Evolutionary conservation across 768 basidiomycete species (phyloP).

Genomic region (Termitomyces heimii): DNA sequence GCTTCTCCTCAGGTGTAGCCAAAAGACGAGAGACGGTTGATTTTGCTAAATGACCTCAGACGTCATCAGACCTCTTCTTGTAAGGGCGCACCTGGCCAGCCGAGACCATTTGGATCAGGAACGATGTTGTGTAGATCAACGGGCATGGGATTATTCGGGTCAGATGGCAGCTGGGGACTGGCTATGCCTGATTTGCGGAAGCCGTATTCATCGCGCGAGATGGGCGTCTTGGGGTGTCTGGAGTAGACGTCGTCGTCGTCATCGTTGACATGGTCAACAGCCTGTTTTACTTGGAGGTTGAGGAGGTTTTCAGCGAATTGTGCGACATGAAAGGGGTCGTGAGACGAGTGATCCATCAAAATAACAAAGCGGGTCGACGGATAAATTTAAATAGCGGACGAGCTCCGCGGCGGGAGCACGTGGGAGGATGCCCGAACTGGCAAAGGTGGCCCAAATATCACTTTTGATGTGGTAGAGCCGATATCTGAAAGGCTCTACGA

Average conservation of each 20-base stretch:
- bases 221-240: constrained; percentile 20
- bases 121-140: constrained; percentile 31
- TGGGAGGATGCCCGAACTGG: constrained; percentile 9
- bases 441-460: constrained; percentile 11
- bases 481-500: constrained; percentile 30
- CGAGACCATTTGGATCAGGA: constrained; percentile 70
- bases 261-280: constrained; percentile 1
- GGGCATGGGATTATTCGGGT: constrained; percentile 27
- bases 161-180: constrained; percentile 44
- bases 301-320: constrained; percentile 41
- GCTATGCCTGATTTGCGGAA: constrained; percentile 69
- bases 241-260: constrained; percentile 2
- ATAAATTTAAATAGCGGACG: constrained; percentile 3
- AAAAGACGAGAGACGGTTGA: constrained; percentile 82
- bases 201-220: constrained; percentile 72
- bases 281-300: constrained; percentile 33
- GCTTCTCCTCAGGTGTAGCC: constrained; percentile 69
- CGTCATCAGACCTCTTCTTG: neutral
- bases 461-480: constrained; percentile 15
- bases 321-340: constrained; percentile 24
- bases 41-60: constrained; percentile 56
- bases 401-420: constrained; percentile 12
- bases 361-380: neutral
- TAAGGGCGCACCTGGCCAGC: constrained; percentile 75
- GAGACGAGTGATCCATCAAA: constrained; percentile 7